These are phyloP conservation scores for Eucalyptus curtisii DNA, from an alignment of 345 rosid genomes.

Conservation along the genomic window DNA sequence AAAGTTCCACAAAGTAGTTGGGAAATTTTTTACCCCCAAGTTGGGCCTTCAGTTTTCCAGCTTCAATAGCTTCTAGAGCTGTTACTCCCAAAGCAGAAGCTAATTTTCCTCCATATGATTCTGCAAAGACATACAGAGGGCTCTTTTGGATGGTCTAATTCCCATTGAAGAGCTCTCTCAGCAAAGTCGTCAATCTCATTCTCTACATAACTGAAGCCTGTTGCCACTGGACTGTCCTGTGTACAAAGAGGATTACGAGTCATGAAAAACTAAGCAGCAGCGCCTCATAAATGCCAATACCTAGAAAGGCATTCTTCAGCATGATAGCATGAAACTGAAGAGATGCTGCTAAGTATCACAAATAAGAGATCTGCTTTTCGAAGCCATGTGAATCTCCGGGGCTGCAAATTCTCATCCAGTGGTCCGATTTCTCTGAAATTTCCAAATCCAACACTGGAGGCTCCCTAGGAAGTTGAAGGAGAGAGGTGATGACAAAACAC, in stretches of 20 bases:
- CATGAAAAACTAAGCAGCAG: not conserved
- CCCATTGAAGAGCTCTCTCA: conserved; percentile 19
- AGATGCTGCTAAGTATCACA: conserved; percentile 8
- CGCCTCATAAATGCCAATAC: not conserved
- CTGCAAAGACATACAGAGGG: conserved; percentile 26
- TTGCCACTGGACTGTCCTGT: conserved; percentile 34
- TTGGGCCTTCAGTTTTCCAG: conserved; percentile 22
- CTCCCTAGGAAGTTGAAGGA: conserved; percentile 6
- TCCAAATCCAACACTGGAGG: conserved; percentile 20
- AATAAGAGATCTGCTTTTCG: conserved; percentile 30
- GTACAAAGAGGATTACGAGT: not conserved
- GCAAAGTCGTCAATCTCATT: conserved; percentile 11
- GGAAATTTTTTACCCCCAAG: conserved; percentile 16
- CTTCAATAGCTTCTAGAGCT: conserved; percentile 17
- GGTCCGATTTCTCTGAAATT: conserved; percentile 36
- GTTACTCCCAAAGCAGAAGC: conserved; percentile 28
- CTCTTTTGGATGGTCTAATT: conserved; percentile 13
- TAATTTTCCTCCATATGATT: conserved; percentile 43
- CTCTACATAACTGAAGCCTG: conserved; percentile 36
- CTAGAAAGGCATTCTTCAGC: not conserved
- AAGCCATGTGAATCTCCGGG: conserved; percentile 29
- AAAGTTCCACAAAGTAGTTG: not conserved
- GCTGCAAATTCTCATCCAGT: conserved; percentile 14
- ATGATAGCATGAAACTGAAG: not conserved
- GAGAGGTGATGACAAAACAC: not conserved